Evolutionary conservation across 331 rosid species (phyloP), one percentile per base, ranked within the genome.

Genomic region (Arachis monticola): DNA sequence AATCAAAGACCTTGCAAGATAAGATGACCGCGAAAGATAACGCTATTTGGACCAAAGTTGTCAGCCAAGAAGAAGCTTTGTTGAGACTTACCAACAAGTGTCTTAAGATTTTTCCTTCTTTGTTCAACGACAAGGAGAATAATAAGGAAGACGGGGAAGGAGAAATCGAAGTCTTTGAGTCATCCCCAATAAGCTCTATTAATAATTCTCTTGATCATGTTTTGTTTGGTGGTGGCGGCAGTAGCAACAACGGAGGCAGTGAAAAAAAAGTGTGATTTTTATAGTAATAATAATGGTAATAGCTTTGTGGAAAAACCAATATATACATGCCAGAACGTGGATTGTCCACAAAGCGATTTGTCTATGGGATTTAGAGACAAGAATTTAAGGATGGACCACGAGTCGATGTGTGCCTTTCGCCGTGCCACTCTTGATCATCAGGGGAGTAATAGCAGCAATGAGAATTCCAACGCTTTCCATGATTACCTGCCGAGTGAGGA

Each of bases 21-120:
- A 93, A 91, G 70, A 93, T 93, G 98, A 91, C 98, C 0, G 98
- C 98, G 1, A 93, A 89, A 86, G 98, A 93, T 82, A 93, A 93
- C 12, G 86, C 96, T 0, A 91, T 93, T 2, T 93, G 98, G 98
- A 88, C 89, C 8, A 93, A 97, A 59, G 84, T 93, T 46, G 81
- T 93, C 72, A 88, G 86, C 77, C 97, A 93, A 57, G 97, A 93
- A 76, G 98, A 93, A 76, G 77, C 76, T 45, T 58, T 91, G 77
- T 32, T 73, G 1, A 12, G 1, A 2, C 11, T 87, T 0, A 77
- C 86, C 1, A 32, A 84, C 1, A 77, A 67, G 50, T 77, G 78
- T 57, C 78, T 79, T 35, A 86, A 22, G 47, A 80, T 90, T 73
- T 60, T 79, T 3, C 64, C 64, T 6, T 32, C 38, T 32, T 32